Percentiles rank a stretch among this genome's conserved stretches.
Conservation (phyloP, 2,329 filamentous ascomycete genomes). For the Nemania abortiva region DNA sequence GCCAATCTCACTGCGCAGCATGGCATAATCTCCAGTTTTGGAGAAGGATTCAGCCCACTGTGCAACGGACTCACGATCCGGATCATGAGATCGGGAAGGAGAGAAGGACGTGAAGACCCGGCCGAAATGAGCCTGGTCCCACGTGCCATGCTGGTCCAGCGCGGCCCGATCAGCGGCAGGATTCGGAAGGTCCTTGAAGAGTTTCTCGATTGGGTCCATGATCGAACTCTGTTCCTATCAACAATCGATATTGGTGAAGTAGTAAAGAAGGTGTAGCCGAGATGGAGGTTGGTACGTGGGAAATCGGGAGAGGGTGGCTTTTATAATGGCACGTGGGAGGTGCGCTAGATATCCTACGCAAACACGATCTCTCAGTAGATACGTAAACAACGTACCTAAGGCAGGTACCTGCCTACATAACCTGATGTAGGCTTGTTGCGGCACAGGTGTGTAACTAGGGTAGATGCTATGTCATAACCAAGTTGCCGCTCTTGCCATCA, state of each 20-base stretch:
- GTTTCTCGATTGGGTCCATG: constrained; percentile 34
- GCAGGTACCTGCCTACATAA: too few species aligned
- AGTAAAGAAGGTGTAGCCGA: background rate
- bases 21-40: background rate
- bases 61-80: background rate
- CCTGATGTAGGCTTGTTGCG: too few species aligned
- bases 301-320: background rate
- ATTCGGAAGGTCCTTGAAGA: constrained; percentile 29
- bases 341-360: constrained; percentile 9
- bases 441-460: too few species aligned
- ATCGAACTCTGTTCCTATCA: background rate
- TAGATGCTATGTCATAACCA: too few species aligned
- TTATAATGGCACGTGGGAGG: background rate
- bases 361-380: background rate
- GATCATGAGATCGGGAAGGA: constrained; percentile 9
- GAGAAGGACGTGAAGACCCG: background rate
- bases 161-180: constrained; percentile 12
- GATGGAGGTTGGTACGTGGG: background rate
- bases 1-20: constrained; percentile 21
- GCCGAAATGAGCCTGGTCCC: background rate
- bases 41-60: background rate
- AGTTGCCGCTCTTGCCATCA: too few species aligned
- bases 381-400: too few species aligned
- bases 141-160: background rate
- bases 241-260: background rate